phyloP scores from a whole-genome alignment of 768 basidiomycete species.

The Mrakia frigida region DNA sequence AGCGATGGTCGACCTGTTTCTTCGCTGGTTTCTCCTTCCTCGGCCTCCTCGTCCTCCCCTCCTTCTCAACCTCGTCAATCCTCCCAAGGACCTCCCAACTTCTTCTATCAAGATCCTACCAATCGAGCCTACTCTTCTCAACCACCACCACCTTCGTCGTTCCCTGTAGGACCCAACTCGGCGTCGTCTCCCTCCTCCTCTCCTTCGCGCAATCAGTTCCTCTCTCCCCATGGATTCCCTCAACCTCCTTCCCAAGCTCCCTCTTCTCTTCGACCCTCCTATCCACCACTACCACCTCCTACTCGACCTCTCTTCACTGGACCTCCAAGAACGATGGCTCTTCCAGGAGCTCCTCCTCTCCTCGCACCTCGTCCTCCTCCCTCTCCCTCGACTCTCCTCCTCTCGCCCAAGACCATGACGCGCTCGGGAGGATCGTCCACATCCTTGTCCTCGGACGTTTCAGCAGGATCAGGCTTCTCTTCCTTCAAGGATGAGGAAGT shows the following conservation, averaged over 20 bases:
- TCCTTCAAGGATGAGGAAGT: slow-evolving; percentile 4
- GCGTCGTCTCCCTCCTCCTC: neutral
- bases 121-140: neutral
- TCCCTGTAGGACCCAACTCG: neutral
- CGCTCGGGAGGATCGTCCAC: slow-evolving; percentile 1
- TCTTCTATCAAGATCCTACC: slow-evolving; percentile 11
- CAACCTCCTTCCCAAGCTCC: neutral
- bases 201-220: neutral
- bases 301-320: too few relatives aligned
- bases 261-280: neutral
- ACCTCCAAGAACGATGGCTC: neutral
- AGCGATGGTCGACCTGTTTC: neutral
- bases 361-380: neutral
- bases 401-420: slow-evolving; percentile 2
- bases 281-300: neutral
- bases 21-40: neutral
- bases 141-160: neutral
- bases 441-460: neutral
- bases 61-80: neutral
- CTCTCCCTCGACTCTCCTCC: neutral
- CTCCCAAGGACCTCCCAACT: slow-evolving; percentile 12
- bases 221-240: neutral
- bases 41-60: neutral
- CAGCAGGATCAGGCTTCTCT: neutral
- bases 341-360: neutral